Evolutionary conservation across 352 stramenopile species (phyloP).

Genomic region (Globisporangium cylindrosporum): DNA sequence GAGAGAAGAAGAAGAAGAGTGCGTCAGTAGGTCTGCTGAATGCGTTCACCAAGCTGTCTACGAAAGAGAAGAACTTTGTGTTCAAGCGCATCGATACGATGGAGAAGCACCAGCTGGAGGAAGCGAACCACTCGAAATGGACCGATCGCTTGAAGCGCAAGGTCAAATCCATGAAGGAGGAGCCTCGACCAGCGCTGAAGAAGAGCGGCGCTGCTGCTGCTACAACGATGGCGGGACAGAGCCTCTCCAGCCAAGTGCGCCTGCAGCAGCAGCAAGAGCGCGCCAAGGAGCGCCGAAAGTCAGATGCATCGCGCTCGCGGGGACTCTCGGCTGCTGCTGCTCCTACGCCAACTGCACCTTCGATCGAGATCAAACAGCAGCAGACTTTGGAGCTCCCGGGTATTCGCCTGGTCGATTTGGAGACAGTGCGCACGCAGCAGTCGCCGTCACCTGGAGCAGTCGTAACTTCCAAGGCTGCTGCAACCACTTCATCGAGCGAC

Average conservation of each 20-base stretch:
- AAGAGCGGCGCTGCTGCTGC: conserved; percentile 20
- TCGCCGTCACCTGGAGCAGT: background rate
- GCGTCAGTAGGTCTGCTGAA: conserved; percentile 35
- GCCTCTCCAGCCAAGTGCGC: conserved; percentile 27
- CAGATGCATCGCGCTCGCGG: conserved; percentile 48
- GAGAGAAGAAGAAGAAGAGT: background rate
- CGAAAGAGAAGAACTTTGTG: conserved; percentile 65
- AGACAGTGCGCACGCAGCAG: conserved; percentile 24
- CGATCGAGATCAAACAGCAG: conserved; percentile 58
- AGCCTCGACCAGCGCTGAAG: conserved; percentile 29
- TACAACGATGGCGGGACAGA: conserved; percentile 2
- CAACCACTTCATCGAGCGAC: background rate
- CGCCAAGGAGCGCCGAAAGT: conserved; percentile 49
- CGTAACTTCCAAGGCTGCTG: conserved; percentile 6
- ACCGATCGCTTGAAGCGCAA: conserved; percentile 68
- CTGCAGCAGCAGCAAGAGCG: conserved; percentile 58
- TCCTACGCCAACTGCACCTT: conserved; percentile 4
- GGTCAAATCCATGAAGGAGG: conserved; percentile 54
- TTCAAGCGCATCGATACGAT: conserved; percentile 86
- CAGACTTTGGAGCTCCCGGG: conserved; percentile 55
- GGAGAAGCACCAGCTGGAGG: conserved; percentile 41
- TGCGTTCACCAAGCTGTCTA: conserved; percentile 65
- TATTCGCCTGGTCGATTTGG: conserved; percentile 66
- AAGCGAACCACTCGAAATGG: conserved; percentile 48
- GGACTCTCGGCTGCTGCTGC: conserved; percentile 24